A percentile compares a stretch with the other conserved stretches of the same genome.
Conservation (phyloP, 768 basidiomycete species). For the Thelephora aurantiotincta region DNA sequence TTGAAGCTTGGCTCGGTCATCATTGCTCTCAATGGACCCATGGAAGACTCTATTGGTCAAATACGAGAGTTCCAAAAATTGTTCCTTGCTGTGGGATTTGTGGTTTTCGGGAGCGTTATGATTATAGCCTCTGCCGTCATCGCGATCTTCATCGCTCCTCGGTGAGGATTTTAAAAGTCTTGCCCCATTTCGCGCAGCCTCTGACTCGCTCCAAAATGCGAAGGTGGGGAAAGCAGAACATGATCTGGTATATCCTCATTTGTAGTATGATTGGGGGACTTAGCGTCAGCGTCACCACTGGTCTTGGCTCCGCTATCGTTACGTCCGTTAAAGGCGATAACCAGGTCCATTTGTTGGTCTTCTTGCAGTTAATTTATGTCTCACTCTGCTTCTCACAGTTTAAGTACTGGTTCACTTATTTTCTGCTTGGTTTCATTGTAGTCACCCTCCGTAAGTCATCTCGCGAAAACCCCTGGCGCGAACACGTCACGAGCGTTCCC, state of each 20-base stretch:
- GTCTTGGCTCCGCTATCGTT: conserved; percentile 85
- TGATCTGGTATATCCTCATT: conserved; percentile 91
- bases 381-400: conserved; percentile 36
- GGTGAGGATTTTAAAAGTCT: conserved; percentile 25
- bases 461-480: neutral
- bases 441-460: conserved; percentile 49
- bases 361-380: conserved; percentile 1
- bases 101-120: conserved; percentile 51
- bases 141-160: conserved; percentile 73
- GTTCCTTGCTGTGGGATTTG: conserved; percentile 75
- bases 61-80: conserved; percentile 62
- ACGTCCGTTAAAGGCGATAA: conserved; percentile 62
- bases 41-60: conserved; percentile 53
- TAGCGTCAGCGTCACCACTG: conserved; percentile 88
- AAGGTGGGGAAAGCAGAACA: conserved; percentile 79
- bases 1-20: conserved; percentile 72
- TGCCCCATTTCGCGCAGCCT: neutral
- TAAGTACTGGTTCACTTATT: conserved; percentile 86
- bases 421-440: conserved; percentile 70
- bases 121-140: conserved; percentile 55
- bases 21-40: conserved; percentile 82
- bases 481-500: conserved; percentile 6
- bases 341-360: conserved; percentile 39
- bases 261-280: conserved; percentile 97
- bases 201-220: conserved; percentile 3